A percentile compares a stretch with the other conserved stretches of the same genome.
Conservation (phyloP, 2,329 filamentous ascomycete species). For the Cytospora leucostoma region DNA sequence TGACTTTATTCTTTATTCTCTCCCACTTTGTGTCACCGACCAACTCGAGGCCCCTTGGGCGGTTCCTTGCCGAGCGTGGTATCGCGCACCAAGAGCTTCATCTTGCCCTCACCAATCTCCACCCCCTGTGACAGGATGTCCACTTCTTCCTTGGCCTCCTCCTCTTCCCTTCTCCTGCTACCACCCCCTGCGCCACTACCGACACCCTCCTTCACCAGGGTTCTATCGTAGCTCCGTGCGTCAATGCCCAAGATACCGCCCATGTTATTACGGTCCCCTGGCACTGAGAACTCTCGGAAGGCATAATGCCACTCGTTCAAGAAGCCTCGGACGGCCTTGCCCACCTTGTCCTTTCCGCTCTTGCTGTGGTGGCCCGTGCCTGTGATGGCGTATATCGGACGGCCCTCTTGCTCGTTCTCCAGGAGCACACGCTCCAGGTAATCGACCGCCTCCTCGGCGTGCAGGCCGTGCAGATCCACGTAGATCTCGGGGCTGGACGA, state of each 20-base stretch:
- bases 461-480: slow-evolving; percentile 96
- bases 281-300: slow-evolving; percentile 94
- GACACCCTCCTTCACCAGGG: slow-evolving; percentile 48
- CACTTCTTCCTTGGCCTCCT: slow-evolving; percentile 44
- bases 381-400: slow-evolving; percentile 91
- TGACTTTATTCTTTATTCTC: slow-evolving; percentile 24
- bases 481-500: slow-evolving; percentile 72
- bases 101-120: slow-evolving; percentile 68
- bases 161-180: slow-evolving; percentile 41
- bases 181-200: slow-evolving; percentile 29
- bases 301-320: slow-evolving; percentile 95
- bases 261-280: slow-evolving; percentile 81
- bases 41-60: slow-evolving; percentile 54
- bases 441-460: slow-evolving; percentile 93
- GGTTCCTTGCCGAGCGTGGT: slow-evolving; percentile 44
- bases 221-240: slow-evolving; percentile 67
- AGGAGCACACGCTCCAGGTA: slow-evolving; percentile 87
- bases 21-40: slow-evolving; percentile 24
- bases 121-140: slow-evolving; percentile 67
- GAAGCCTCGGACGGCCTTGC: slow-evolving; percentile 87
- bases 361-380: slow-evolving; percentile 97
- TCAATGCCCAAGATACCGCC: slow-evolving; percentile 76
- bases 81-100: slow-evolving; percentile 63
- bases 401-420: slow-evolving; percentile 72
- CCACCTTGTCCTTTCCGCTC: slow-evolving; percentile 98